These are phyloP conservation scores for Neonectria sp. DNA, from an alignment of 2,329 filamentous ascomycete species.

Conservation along the genomic window DNA sequence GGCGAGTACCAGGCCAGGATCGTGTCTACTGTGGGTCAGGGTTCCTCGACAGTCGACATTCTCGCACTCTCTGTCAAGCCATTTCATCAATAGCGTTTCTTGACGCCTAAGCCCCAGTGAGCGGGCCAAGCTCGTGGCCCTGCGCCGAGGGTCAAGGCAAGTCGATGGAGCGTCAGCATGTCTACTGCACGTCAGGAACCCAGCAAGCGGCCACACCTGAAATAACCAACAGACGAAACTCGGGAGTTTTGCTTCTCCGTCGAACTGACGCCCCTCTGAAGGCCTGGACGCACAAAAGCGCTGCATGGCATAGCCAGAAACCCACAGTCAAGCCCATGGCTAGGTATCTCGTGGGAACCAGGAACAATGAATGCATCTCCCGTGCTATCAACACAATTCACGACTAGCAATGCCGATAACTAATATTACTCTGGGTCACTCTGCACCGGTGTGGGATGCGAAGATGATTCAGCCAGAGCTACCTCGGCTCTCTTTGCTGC, in stretches of 20 bases:
- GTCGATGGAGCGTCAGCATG: slow-evolving; percentile 10
- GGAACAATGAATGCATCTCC: not conserved
- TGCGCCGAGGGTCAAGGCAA: slow-evolving; percentile 9
- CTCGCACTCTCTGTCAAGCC: slow-evolving; percentile 28
- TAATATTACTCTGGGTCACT: not conserved
- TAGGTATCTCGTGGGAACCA: not conserved
- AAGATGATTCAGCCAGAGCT: not conserved
- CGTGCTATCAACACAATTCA: not conserved
- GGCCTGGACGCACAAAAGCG: not conserved
- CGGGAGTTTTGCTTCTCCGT: slow-evolving; percentile 13
- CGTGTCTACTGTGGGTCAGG: slow-evolving; percentile 34
- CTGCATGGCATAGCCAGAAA: not conserved
- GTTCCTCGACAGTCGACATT: slow-evolving; percentile 27
- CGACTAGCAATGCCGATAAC: not conserved
- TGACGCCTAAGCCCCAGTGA: slow-evolving; percentile 35
- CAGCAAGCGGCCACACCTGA: slow-evolving; percentile 13
- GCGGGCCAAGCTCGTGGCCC: slow-evolving; percentile 23
- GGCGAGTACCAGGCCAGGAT: slow-evolving; percentile 34
- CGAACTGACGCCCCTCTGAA: not conserved
- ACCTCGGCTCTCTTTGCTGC: not conserved
- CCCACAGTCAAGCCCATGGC: not conserved
- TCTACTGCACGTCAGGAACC: slow-evolving; percentile 23
- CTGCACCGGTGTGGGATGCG: not conserved
- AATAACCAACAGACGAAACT: slow-evolving; percentile 4
- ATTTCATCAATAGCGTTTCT: slow-evolving; percentile 40